Base-by-base conservation (phyloP, 1,284 basidiomycete species). In the Sporisorium iseilematis-ciliati region DNA sequence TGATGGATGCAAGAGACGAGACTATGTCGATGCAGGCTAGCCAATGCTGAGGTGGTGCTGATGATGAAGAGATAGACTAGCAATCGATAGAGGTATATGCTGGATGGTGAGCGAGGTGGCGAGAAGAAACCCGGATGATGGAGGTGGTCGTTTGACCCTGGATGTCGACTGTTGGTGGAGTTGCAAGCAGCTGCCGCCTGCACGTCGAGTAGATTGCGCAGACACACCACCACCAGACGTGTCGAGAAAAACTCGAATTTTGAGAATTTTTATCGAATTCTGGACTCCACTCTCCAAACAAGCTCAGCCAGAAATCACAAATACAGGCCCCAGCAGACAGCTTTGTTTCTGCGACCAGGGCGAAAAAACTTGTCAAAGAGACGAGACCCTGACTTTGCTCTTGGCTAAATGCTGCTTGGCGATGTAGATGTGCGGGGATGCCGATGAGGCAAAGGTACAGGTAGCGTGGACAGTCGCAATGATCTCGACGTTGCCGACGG, bases 231-330 rank as follows among this genome's bases (percentile, higher is more conserved):
- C n/a, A n/a, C n/a, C 23, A 26, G 46, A 31, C 56, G 63, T 54
- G 51, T 54, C 46, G 48, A 49, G 35, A 33, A 18, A 42, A 43
- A 49, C 26, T 56, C 42, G 65, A 57, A 57, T 46, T 64, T 51
- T 52, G 52, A 69, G 66, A 64, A 69, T 65, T 70, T 70, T 70
- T 65, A 70, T 65, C 68, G 62, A 70, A 65, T 65, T 70, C 61
- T 64, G 33, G 58, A 58, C 65, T 64, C 57, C 53, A 70, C 57
- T 60, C 57, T 21, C 18, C n/a, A 21, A n/a, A 42, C 12, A 14
- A 33, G 38, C 14, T 38, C 11, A 38, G 14, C 35, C 35, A 38
- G n/a, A n/a, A n/a, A n/a, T n/a, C n/a, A n/a, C n/a, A 33, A 33
- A 33, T 33, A 11, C 31, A 33, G 31, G 29, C 4, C 8, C 4